Conservation (phyloP, 2,329 filamentous ascomycete species). For the Ustilaginoidea virens region DNA sequence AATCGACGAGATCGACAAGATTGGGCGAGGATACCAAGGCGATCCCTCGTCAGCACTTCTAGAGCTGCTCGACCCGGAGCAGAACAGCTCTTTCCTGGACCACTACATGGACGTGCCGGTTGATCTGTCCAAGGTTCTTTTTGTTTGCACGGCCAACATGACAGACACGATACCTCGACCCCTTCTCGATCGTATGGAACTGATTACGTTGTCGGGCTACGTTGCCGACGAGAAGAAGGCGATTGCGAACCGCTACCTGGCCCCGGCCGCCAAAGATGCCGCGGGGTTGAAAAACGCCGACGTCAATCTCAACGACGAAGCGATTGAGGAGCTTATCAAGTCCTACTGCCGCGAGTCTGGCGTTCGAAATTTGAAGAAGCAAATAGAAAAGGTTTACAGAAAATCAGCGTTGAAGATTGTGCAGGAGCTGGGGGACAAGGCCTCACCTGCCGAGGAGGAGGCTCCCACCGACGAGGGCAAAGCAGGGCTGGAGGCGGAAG, state of each 20-base stretch:
- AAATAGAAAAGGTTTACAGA: slow-evolving; percentile 97
- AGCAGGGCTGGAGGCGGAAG: slow-evolving; percentile 49
- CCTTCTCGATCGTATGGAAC: slow-evolving; percentile 90
- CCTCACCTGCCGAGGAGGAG: slow-evolving; percentile 61
- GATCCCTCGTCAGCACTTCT: slow-evolving; percentile 90
- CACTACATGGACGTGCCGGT: slow-evolving; percentile 98
- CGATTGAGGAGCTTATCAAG: slow-evolving; percentile 94
- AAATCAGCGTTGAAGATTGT: slow-evolving; percentile 97
- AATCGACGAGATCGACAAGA: slow-evolving; percentile 97
- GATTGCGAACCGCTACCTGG: slow-evolving; percentile 85
- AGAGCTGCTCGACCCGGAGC: slow-evolving; percentile 88
- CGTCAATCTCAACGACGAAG: slow-evolving; percentile 71
- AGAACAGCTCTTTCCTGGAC: slow-evolving; percentile 93
- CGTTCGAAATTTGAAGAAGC: slow-evolving; percentile 95
- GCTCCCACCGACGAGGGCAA: slow-evolving; percentile 80
- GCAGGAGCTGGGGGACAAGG: slow-evolving; percentile 78
- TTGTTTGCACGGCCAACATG: slow-evolving; percentile 98
- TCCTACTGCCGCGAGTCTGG: slow-evolving; percentile 96
- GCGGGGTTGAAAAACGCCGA: slow-evolving; percentile 83
- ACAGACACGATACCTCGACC: slow-evolving; percentile 94
- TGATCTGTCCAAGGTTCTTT: slow-evolving; percentile 91
- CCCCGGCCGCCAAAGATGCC: slow-evolving; percentile 85
- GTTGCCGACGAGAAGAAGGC: slow-evolving; percentile 98
- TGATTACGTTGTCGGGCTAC: slow-evolving; percentile 91
- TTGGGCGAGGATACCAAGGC: slow-evolving; percentile 88